phyloP scores from a whole-genome alignment of 2,329 filamentous ascomycete genomes.

The Penicillium sp. region DNA sequence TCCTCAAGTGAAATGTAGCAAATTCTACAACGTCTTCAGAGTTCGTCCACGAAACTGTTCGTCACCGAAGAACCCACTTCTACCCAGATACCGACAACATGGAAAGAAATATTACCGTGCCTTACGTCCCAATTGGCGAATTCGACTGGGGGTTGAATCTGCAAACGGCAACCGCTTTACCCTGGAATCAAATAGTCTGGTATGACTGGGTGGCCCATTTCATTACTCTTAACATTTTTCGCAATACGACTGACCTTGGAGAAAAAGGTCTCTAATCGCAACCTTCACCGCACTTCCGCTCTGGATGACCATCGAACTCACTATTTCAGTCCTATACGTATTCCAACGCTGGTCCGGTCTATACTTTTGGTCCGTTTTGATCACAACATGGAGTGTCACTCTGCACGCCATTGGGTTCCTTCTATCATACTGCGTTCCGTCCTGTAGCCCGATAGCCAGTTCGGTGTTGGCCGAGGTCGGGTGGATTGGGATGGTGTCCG shows the following conservation, averaged over 20 bases:
- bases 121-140: constrained; percentile 8
- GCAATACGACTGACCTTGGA: neutral
- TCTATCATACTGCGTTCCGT: constrained; percentile 22
- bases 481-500: constrained; percentile 40
- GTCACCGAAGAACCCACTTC: neutral
- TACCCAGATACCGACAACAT: neutral
- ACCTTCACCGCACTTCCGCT: constrained; percentile 11
- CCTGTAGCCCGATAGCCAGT: constrained; percentile 25
- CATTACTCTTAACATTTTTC: neutral
- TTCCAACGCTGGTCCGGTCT: constrained; percentile 19
- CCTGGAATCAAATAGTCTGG: constrained; percentile 14
- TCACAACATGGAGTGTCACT: constrained; percentile 17
- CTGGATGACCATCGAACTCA: constrained; percentile 19
- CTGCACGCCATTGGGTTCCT: constrained; percentile 20
- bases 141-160: constrained; percentile 12
- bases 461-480: constrained; percentile 22
- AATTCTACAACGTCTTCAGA: no score
- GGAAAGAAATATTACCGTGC: constrained; percentile 13
- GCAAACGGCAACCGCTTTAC: neutral
- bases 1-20: no score
- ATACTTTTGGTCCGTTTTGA: constrained; percentile 23
- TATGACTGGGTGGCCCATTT: neutral
- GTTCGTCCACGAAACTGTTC: no score
- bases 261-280: constrained; percentile 12
- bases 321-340: constrained; percentile 18